Evolutionary conservation across 352 stramenopile species (phyloP), one percentile per base, ranked within the genome.

Genomic region (Phytophthora cactorum): DNA sequence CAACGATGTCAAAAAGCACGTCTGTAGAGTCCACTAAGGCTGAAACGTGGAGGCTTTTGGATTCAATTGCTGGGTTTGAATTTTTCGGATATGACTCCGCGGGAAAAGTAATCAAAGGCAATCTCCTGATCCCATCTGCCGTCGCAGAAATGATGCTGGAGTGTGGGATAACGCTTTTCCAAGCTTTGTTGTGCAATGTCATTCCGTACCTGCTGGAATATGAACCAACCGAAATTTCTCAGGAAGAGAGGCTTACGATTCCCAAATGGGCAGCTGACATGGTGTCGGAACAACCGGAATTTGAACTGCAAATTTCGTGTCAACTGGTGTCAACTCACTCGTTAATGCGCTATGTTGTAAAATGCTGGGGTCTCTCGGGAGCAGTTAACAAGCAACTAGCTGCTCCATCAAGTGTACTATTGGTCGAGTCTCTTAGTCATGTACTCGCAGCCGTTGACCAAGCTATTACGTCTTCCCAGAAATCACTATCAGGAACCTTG

Each of bases 331-430:
- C 59, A 5, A 58, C 67, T 2, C 67, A 78, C 38, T 50, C 36
- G 1, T 15, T 72, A n/a, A 67, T 81, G 59, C 56, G 59, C 5
- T 81, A 84, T 44, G 60, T 79, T 50, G 41, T 73, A 31, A 76
- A 68, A 38, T 72, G 60, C 55, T 86, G 78, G 78, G 53, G 59
- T 15, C 44, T 73, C 11, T 56, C 57, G 3, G 32, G 58, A 8
- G 28, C 61, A 50, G 50, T 41, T 7, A 61, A 53, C 29, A 32
- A 27, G 1, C 46, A 73, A 25, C 15, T 52, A 32, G 14, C 22
- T 36, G 31, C 29, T 5, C 22, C 45, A 29, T 28, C 44, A 52
- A 47, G 29, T 31, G 15, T 58, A 2, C 2, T 71, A 5, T 29
- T 82, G 15, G n/a, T 82, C 28, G 45, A 64, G 29, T 70, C 73